These are phyloP conservation scores for Acer saccharum DNA, from an alignment of 345 rosid genomes.

Conservation along the genomic window DNA sequence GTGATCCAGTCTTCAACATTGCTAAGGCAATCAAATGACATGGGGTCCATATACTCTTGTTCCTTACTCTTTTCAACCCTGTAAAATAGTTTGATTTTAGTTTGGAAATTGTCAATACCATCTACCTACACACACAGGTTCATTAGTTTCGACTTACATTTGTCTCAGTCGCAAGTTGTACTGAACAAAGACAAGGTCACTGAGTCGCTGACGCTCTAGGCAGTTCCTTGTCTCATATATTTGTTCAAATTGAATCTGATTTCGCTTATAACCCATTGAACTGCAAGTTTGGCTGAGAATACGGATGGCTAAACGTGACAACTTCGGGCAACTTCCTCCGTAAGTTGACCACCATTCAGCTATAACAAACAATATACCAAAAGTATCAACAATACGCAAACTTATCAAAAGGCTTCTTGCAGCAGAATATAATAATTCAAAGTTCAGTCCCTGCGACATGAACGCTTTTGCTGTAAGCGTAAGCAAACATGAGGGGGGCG, in stretches of 20 bases:
- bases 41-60: slow-evolving; percentile 46
- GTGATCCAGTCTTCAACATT: slow-evolving; percentile 79
- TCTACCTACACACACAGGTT: not conserved
- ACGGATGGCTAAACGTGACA: slow-evolving; percentile 80
- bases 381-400: slow-evolving; percentile 11
- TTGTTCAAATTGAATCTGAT: slow-evolving; percentile 43
- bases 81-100: slow-evolving; percentile 20
- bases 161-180: slow-evolving; percentile 75
- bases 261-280: slow-evolving; percentile 43
- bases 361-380: slow-evolving; percentile 27
- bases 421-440: slow-evolving; percentile 1
- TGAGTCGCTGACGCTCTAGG: slow-evolving; percentile 71
- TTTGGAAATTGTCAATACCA: slow-evolving; percentile 1
- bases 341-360: slow-evolving; percentile 99
- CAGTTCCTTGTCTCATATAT: slow-evolving; percentile 63
- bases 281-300: slow-evolving; percentile 85
- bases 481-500: not conserved
- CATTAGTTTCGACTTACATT: slow-evolving; percentile 42
- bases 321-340: slow-evolving; percentile 89
- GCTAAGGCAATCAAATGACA: slow-evolving; percentile 46
- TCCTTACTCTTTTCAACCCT: slow-evolving; percentile 40
- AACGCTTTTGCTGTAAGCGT: not conserved
- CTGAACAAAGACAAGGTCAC: slow-evolving; percentile 76
- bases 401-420: slow-evolving; percentile 2
- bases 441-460: not conserved